phyloP scores from a whole-genome alignment of 176 grass and related monocot species.

The Areca catechu region DNA sequence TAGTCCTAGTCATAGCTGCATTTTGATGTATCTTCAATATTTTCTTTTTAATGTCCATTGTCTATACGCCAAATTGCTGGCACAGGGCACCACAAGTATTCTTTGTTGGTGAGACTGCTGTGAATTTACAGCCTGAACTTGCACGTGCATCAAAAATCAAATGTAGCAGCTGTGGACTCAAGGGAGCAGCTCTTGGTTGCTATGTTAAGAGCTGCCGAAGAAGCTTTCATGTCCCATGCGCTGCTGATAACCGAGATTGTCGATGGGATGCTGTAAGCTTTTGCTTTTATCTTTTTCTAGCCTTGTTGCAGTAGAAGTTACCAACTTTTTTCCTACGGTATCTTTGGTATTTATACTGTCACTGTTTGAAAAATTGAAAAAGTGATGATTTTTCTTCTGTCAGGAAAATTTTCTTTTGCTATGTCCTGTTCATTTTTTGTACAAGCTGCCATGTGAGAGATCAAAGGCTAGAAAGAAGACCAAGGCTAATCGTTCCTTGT shows the following conservation, averaged over 20 bases:
- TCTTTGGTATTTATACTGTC: too few relatives aligned
- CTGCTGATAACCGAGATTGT: constrained; percentile 51
- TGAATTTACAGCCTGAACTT: constrained; percentile 72
- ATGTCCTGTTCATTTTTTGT: constrained; percentile 69
- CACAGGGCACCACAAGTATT: constrained; percentile 86
- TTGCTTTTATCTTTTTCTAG: not conserved
- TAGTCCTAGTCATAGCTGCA: too few relatives aligned
- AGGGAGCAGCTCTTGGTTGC: constrained; percentile 92
- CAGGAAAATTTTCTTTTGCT: constrained; percentile 86
- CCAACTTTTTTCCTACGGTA: too few relatives aligned
- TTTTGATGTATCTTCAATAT: too few relatives aligned
- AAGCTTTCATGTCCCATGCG: constrained; percentile 91
- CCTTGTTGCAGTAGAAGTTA: not conserved
- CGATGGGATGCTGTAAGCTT: constrained; percentile 62
- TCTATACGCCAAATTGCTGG: not conserved
- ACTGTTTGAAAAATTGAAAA: too few relatives aligned
- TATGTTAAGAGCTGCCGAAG: constrained; percentile 82
- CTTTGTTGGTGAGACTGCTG: constrained; percentile 59
- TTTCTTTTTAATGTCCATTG: too few relatives aligned
- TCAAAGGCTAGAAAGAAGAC: constrained; percentile 39
- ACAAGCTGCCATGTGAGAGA: constrained; percentile 81
- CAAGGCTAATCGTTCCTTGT: constrained; percentile 32
- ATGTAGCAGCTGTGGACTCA: constrained; percentile 72
- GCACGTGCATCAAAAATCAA: constrained; percentile 85
- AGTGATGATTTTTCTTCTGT: not conserved